These are phyloP conservation scores for Sextonia rubra DNA, from an alignment of 164 flowering plant genomes.

Conservation along the genomic window DNA sequence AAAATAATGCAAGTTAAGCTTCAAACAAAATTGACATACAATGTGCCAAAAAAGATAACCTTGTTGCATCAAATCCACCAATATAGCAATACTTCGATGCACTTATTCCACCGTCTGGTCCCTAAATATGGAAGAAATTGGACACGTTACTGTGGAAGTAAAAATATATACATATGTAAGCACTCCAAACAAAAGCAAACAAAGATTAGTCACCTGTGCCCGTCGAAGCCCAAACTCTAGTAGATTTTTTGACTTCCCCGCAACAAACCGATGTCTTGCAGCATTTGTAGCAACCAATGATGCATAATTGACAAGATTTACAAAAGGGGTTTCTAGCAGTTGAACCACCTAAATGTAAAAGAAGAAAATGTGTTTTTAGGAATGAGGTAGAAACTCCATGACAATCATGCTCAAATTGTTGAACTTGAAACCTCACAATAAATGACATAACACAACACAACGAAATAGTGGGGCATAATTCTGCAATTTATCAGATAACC, in stretches of 20 bases:
- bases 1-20: background rate
- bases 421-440: background rate
- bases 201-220: conserved; percentile 64
- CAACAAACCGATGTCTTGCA: conserved; percentile 96
- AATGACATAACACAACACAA: background rate
- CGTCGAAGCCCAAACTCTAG: conserved; percentile 98
- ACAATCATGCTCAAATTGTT: background rate
- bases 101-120: conserved; percentile 96
- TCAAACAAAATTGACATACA: conserved; percentile 7
- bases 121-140: conserved; percentile 41
- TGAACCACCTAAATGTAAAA: conserved; percentile 64
- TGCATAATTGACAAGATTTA: conserved; percentile 88
- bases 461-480: too few species aligned
- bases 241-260: conserved; percentile 77
- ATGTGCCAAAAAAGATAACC: conserved; percentile 37
- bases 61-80: conserved; percentile 98
- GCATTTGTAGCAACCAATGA: conserved; percentile 98
- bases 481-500: background rate
- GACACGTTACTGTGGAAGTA: conserved; percentile 5
- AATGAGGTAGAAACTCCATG: background rate
- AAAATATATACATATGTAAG: conserved; percentile 1
- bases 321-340: conserved; percentile 86
- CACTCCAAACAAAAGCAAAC: conserved; percentile 1
- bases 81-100: conserved; percentile 92
- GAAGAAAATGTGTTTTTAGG: background rate